These are phyloP conservation scores for Pestalotiopsis fici DNA, from an alignment of 2,329 filamentous ascomycete genomes.

Conservation along the genomic window DNA sequence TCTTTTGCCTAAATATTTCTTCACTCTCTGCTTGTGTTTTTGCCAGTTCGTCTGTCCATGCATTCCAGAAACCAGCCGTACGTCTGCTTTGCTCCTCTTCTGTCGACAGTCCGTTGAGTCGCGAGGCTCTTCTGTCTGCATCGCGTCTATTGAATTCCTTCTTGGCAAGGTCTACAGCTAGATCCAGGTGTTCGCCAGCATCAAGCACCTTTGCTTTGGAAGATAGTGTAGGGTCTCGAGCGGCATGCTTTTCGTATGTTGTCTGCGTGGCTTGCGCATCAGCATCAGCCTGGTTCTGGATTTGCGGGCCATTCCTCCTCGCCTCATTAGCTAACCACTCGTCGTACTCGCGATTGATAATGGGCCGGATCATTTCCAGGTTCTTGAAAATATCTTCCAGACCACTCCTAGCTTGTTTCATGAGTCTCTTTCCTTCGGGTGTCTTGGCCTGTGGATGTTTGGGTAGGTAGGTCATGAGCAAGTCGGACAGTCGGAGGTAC, in stretches of 20 bases:
- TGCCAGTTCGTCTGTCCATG: conserved; percentile 36
- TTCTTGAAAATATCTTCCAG: conserved; percentile 63
- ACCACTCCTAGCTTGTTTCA: conserved; percentile 52
- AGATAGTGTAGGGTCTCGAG: conserved; percentile 61
- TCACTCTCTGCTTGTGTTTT: conserved; percentile 36
- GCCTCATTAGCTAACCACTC: conserved; percentile 62
- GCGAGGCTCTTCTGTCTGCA: conserved; percentile 56
- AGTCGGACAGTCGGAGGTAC: conserved; percentile 82
- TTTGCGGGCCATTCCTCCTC: conserved; percentile 30
- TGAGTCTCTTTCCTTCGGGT: conserved; percentile 63
- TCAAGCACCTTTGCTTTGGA: conserved; percentile 61
- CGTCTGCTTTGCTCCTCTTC: conserved; percentile 59
- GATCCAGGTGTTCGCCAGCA: conserved; percentile 69
- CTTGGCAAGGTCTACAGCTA: conserved; percentile 76
- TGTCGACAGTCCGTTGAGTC: conserved; percentile 56
- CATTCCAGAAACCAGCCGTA: conserved; percentile 43
- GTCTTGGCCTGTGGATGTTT: conserved; percentile 73
- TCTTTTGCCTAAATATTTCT: conserved; percentile 48
- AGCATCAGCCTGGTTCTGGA: conserved; percentile 16
- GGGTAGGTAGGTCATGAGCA: conserved; percentile 76
- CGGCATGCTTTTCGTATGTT: conserved; percentile 49
- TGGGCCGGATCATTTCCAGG: conserved; percentile 78
- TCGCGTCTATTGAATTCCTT: conserved; percentile 71
- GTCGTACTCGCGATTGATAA: conserved; percentile 72
- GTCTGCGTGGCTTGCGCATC: conserved; percentile 7